Conservation (phyloP, 805 yeast genomes). For the Huiozyma sinensis region DNA sequence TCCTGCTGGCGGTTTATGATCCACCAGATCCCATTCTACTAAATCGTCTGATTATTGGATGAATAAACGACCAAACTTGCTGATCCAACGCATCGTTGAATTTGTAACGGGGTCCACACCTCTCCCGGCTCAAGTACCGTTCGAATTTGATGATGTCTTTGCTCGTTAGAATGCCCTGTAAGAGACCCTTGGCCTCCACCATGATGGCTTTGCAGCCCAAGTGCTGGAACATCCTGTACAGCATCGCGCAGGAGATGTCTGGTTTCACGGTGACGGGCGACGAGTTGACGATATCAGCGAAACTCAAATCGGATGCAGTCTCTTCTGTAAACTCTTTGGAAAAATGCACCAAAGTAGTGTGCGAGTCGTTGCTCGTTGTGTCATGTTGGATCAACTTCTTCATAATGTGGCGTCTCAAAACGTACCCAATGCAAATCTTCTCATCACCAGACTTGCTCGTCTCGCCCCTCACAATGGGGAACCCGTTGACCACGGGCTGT, state of each 20-base stretch:
- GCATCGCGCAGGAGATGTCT: conserved; percentile 45
- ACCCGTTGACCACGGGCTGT: conserved; percentile 33
- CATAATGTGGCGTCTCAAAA: conserved; percentile 20
- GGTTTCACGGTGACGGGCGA: conserved; percentile 55
- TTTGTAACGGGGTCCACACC: conserved; percentile 20
- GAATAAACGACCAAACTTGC: conserved; percentile 15
- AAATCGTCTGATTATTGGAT: conserved; percentile 9
- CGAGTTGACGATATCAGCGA: conserved; percentile 28
- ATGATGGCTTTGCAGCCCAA: conserved; percentile 71
- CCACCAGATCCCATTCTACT: no score
- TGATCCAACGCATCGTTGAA: conserved; percentile 17
- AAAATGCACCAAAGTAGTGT: conserved; percentile 9
- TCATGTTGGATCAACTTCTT: conserved; percentile 11
- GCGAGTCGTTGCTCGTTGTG: conserved; percentile 21
- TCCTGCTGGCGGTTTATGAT: no score
- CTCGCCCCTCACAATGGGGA: conserved; percentile 40
- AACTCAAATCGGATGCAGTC: conserved; percentile 4
- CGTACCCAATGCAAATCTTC: conserved; percentile 32
- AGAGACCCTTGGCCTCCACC: conserved; percentile 48
- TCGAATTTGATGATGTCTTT: conserved; percentile 72
- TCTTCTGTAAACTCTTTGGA: neutral
- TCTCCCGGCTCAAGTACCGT: conserved; percentile 22
- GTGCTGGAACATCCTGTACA: conserved; percentile 59
- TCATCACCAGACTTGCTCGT: conserved; percentile 25
- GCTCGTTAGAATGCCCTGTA: conserved; percentile 71